Conservation (phyloP, 805 yeast species). For the Scheffersomyces ergatensis region DNA sequence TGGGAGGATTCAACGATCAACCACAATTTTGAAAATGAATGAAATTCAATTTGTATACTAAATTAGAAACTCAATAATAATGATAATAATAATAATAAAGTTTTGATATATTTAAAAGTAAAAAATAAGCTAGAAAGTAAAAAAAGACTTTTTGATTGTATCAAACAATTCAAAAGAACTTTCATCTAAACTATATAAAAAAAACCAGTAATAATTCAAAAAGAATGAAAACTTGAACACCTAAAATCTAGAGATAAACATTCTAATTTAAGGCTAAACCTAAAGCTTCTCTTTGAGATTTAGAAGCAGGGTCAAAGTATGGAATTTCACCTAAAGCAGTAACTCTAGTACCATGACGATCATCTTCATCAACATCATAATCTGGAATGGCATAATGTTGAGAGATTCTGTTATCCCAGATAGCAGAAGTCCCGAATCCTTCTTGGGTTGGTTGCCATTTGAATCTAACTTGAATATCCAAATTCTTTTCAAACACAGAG, state of each 20-base stretch:
- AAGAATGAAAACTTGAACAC: too few relatives aligned
- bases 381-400: constrained; percentile 56
- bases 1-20: constrained; percentile 7
- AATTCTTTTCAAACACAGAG: constrained; percentile 46
- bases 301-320: constrained; percentile 46
- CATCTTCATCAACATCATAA: constrained; percentile 35
- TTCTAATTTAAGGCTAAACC: constrained; percentile 23
- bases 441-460: constrained; percentile 39
- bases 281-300: constrained; percentile 52
- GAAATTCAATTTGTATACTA: too few relatives aligned
- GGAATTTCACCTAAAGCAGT: constrained; percentile 54
- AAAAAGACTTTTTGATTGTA: too few relatives aligned
- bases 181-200: too few relatives aligned
- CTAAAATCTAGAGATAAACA: background rate
- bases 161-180: background rate
- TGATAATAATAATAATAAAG: too few relatives aligned
- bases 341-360: constrained; percentile 51
- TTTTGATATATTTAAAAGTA: too few relatives aligned
- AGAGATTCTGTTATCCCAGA: constrained; percentile 61
- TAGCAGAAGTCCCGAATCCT: constrained; percentile 49
- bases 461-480: constrained; percentile 56
- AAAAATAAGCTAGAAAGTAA: too few relatives aligned
- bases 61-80: too few relatives aligned
- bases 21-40: too few relatives aligned
- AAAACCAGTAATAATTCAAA: too few relatives aligned